Percentiles rank a stretch among this genome's conserved stretches.
phyloP scores from a whole-genome alignment of 2,329 filamentous ascomycete species.

The Penicillium sp. region DNA sequence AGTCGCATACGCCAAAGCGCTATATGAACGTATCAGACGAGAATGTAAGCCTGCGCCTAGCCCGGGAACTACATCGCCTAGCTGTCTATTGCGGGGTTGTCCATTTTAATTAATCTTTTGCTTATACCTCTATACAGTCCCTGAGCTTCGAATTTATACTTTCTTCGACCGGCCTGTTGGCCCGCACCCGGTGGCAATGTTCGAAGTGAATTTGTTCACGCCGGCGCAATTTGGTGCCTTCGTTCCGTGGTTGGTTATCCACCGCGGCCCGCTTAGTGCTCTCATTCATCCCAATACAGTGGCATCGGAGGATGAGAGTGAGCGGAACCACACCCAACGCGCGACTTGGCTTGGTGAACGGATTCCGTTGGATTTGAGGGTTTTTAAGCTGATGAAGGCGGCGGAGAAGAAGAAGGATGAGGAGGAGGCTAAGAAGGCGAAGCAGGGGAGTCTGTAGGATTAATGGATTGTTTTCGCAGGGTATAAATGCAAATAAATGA shows the following conservation, averaged over 20 bases:
- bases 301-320: constrained; percentile 51
- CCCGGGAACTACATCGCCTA: background rate
- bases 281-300: constrained; percentile 78
- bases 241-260: constrained; percentile 77
- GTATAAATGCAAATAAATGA: background rate
- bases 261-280: constrained; percentile 74
- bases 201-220: constrained; percentile 85
- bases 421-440: constrained; percentile 11
- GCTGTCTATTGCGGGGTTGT: background rate
- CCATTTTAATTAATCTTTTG: background rate
- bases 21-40: constrained; percentile 74
- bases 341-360: constrained; percentile 48
- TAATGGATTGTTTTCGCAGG: background rate
- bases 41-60: constrained; percentile 60
- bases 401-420: constrained; percentile 19
- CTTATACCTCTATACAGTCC: constrained; percentile 55
- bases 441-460: background rate
- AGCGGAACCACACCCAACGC: constrained; percentile 48
- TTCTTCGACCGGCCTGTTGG: constrained; percentile 76
- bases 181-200: constrained; percentile 82
- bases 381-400: constrained; percentile 36
- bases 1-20: constrained; percentile 63
- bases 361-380: constrained; percentile 43
- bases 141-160: constrained; percentile 77
- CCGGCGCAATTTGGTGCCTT: constrained; percentile 88